Conservation (phyloP, 2,329 filamentous ascomycete genomes). For the Triangularia verruculosa region DNA sequence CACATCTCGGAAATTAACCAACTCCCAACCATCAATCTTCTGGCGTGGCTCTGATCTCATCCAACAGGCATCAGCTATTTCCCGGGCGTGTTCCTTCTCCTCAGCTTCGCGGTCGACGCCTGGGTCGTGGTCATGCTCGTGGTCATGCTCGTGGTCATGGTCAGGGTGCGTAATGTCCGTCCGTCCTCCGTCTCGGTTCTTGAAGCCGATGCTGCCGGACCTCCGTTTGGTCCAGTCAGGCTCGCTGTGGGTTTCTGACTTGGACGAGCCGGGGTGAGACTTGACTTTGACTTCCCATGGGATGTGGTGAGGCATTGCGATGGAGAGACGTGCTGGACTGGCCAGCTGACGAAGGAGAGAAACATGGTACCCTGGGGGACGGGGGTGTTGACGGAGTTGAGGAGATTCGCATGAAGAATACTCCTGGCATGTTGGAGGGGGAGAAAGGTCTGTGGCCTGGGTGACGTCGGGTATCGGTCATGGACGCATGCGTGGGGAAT, state of each 20-base stretch:
- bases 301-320: slow-evolving; percentile 1
- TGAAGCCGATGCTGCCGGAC: slow-evolving; percentile 15
- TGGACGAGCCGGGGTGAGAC: slow-evolving; percentile 17
- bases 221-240: slow-evolving; percentile 12
- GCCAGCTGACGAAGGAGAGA: not conserved
- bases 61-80: slow-evolving; percentile 8
- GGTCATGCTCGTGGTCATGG: slow-evolving; percentile 5
- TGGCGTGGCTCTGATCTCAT: slow-evolving; percentile 3
- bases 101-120: not conserved
- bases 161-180: slow-evolving; percentile 5
- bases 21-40: not conserved
- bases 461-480: too few relatives aligned
- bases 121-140: slow-evolving; percentile 1
- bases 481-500: too few relatives aligned
- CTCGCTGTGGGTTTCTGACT: slow-evolving; percentile 12
- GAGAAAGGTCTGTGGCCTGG: too few relatives aligned
- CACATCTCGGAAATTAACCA: slow-evolving; percentile 20
- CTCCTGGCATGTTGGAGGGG: too few relatives aligned
- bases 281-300: slow-evolving; percentile 13
- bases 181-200: slow-evolving; percentile 13
- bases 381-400: not conserved
- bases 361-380: not conserved
- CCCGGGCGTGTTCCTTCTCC: not conserved
- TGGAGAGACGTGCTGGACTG: not conserved
- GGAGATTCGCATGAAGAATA: not conserved